A percentile compares a stretch with the other conserved stretches of the same genome.
These are phyloP conservation scores for Cercospora sp. DNA, from an alignment of 2,329 filamentous ascomycete genomes.

Conservation along the genomic window DNA sequence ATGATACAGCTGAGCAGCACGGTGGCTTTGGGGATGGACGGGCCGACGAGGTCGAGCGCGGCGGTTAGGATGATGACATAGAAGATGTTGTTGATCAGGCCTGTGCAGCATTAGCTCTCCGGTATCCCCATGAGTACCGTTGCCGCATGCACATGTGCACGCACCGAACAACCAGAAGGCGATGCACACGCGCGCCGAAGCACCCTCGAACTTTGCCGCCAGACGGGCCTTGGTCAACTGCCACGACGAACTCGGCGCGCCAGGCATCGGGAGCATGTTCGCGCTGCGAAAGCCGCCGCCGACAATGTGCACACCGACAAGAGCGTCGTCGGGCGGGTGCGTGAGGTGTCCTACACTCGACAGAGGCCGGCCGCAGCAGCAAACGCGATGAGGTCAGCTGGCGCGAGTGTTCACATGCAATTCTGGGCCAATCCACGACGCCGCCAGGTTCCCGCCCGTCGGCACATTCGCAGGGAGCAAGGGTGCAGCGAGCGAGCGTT, in stretches of 20 bases:
- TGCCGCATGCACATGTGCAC: conserved; percentile 19
- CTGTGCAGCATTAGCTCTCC: conserved; percentile 46
- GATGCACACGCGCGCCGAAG: conserved; percentile 68
- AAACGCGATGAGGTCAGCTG: conserved; percentile 2
- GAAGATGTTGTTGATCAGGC: conserved; percentile 93
- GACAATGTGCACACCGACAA: background rate
- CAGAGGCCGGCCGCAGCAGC: background rate
- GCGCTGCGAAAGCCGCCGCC: background rate
- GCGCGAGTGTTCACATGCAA: background rate
- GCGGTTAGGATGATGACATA: conserved; percentile 96
- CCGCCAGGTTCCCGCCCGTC: background rate
- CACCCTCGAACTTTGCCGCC: conserved; percentile 61
- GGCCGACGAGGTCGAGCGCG: conserved; percentile 90
- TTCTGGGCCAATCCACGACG: background rate
- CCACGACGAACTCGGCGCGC: conserved; percentile 13
- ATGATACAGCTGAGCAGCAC: conserved; percentile 92
- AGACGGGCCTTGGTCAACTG: conserved; percentile 54
- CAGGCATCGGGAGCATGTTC: conserved; percentile 16
- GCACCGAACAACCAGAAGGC: conserved; percentile 95
- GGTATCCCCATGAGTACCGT: background rate
- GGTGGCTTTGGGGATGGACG: conserved; percentile 79
- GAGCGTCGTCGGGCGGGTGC: background rate
- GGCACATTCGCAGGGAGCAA: background rate
- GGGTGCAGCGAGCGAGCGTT: background rate
- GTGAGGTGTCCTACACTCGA: background rate